Evolutionary conservation across 805 yeast species (phyloP).

Genomic region (Wickerhamiella hasegawae): DNA sequence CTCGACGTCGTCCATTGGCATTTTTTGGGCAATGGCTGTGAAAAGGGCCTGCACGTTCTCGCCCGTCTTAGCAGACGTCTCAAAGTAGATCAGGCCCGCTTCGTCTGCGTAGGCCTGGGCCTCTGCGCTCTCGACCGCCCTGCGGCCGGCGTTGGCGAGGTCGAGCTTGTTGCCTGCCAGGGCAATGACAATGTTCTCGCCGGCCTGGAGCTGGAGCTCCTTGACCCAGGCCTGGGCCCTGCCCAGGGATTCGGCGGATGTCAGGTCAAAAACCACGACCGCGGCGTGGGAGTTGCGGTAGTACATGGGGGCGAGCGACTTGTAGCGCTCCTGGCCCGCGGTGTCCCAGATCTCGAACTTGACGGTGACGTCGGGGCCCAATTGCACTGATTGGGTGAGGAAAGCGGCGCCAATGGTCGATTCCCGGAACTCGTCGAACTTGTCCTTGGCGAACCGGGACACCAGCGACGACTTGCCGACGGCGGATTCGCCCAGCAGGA

Average conservation of each 20-base stretch:
- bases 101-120: conserved; percentile 39
- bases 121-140: conserved; percentile 29
- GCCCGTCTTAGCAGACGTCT: conserved; percentile 61
- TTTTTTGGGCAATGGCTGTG: conserved; percentile 29
- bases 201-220: conserved; percentile 75
- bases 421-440: conserved; percentile 64
- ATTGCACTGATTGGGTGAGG: conserved; percentile 56
- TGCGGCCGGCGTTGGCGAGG: conserved; percentile 24
- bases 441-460: conserved; percentile 53
- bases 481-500: conserved; percentile 63
- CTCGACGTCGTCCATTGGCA: conserved; percentile 28
- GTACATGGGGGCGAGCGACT: conserved; percentile 70
- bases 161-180: conserved; percentile 81
- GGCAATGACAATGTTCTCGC: conserved; percentile 57
- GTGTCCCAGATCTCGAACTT: conserved; percentile 64
- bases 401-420: conserved; percentile 99
- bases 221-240: conserved; percentile 85
- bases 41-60: conserved; percentile 38
- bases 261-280: conserved; percentile 72
- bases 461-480: conserved; percentile 74
- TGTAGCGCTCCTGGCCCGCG: conserved; percentile 87
- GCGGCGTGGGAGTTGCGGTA: conserved; percentile 74
- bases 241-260: conserved; percentile 47
- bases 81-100: conserved; percentile 33
- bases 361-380: conserved; percentile 28